phyloP scores from a whole-genome alignment of 371 early-diverging fungal genomes.

The Rhizopus stolonifer region DNA sequence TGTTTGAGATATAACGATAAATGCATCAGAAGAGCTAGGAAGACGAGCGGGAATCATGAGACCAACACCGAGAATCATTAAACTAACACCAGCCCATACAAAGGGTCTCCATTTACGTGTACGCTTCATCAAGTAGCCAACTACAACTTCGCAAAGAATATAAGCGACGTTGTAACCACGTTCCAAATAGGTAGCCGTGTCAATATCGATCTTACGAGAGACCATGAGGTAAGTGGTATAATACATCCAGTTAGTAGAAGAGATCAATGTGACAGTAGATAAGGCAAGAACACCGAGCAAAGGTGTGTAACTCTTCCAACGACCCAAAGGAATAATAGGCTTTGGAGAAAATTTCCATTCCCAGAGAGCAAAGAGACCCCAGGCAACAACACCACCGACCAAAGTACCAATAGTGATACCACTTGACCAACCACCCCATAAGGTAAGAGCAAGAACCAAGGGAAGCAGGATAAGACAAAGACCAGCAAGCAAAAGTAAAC shows the following conservation, averaged over 20 bases:
- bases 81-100: slow-evolving; percentile 62
- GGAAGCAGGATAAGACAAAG: slow-evolving; percentile 45
- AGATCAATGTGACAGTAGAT: slow-evolving; percentile 44
- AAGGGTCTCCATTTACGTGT: slow-evolving; percentile 48
- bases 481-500: slow-evolving; percentile 38
- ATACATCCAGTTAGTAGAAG: slow-evolving; percentile 40
- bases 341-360: slow-evolving; percentile 45
- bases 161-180: slow-evolving; percentile 43
- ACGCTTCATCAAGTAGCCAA: slow-evolving; percentile 40
- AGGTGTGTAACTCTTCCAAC: slow-evolving; percentile 45
- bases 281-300: slow-evolving; percentile 45
- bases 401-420: slow-evolving; percentile 21
- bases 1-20: slow-evolving; percentile 39
- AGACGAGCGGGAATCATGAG: slow-evolving; percentile 49
- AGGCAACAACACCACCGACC: slow-evolving; percentile 23
- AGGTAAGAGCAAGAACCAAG: slow-evolving; percentile 37
- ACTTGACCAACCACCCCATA: slow-evolving; percentile 44
- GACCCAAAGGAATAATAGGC: slow-evolving; percentile 47
- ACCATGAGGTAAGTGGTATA: slow-evolving; percentile 44
- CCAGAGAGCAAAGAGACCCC: slow-evolving; percentile 41
- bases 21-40: slow-evolving; percentile 29
- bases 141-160: slow-evolving; percentile 28
- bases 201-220: slow-evolving; percentile 32
- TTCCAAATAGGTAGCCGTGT: slow-evolving; percentile 32
- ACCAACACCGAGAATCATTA: slow-evolving; percentile 44